A percentile compares a stretch with the other conserved stretches of the same genome.
phyloP scores from a whole-genome alignment of 768 basidiomycete genomes.

The Tricholomella constricta region DNA sequence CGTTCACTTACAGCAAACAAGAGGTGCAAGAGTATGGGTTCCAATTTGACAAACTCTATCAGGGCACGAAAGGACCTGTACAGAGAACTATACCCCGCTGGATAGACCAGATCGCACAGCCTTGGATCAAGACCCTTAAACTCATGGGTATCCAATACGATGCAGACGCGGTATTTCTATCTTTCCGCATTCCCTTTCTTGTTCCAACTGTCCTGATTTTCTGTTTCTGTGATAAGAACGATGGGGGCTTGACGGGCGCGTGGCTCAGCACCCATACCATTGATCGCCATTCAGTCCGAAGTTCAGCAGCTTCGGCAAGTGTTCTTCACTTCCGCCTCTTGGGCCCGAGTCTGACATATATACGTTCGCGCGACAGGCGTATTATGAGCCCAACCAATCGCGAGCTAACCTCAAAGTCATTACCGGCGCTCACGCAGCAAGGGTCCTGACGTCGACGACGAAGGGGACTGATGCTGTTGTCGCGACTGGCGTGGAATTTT shows the following conservation, averaged over 20 bases:
- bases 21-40: not conserved
- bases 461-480: not conserved
- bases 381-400: conserved; percentile 12
- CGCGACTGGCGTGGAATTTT: conserved; percentile 7
- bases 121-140: not conserved
- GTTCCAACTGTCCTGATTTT: not conserved
- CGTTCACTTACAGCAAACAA: not conserved
- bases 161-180: not conserved
- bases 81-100: not conserved
- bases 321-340: not conserved
- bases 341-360: too few relatives aligned
- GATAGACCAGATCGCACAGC: not conserved
- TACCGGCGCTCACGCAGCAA: conserved; percentile 1
- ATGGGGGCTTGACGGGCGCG: conserved; percentile 1
- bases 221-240: not conserved
- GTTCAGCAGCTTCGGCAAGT: conserved; percentile 5
- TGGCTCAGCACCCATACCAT: not conserved
- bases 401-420: conserved; percentile 11
- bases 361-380: too few relatives aligned
- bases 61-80: conserved; percentile 2
- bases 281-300: conserved; percentile 1
- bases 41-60: not conserved
- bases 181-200: too few relatives aligned
- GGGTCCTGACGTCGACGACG: not conserved
- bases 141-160: not conserved